Evolutionary conservation across 2,329 filamentous ascomycete genomes (phyloP).

Genomic region (Ploettnerulaceae sp.): DNA sequence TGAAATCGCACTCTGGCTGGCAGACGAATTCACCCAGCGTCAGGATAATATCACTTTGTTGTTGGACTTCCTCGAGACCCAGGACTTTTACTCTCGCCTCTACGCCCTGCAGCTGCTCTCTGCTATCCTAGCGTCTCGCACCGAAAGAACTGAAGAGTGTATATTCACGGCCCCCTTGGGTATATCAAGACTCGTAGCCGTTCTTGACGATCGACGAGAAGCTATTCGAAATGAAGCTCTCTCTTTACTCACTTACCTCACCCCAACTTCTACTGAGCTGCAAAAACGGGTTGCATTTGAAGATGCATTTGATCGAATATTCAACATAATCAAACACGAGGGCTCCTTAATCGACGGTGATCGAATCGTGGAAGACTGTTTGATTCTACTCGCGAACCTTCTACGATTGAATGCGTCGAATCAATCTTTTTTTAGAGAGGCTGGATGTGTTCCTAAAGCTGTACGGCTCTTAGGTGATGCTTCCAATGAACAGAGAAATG

Average conservation of each 20-base stretch:
- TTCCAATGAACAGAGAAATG: constrained; percentile 49
- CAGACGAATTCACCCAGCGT: constrained; percentile 95
- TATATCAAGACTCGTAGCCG: constrained; percentile 77
- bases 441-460: constrained; percentile 71
- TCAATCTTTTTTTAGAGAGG: constrained; percentile 89
- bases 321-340: constrained; percentile 75
- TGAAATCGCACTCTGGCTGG: constrained; percentile 92
- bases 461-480: constrained; percentile 61
- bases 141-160: constrained; percentile 91
- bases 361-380: constrained; percentile 84
- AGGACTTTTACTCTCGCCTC: constrained; percentile 84
- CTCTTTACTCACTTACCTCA: constrained; percentile 81
- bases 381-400: constrained; percentile 86
- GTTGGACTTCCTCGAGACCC: constrained; percentile 80
- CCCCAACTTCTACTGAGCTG: constrained; percentile 78
- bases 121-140: constrained; percentile 77
- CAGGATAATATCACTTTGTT: constrained; percentile 95
- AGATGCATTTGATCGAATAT: constrained; percentile 84
- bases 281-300: constrained; percentile 96
- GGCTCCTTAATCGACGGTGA: constrained; percentile 79
- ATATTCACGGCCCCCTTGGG: constrained; percentile 85
- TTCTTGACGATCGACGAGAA: constrained; percentile 80
- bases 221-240: constrained; percentile 85
- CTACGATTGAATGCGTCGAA: constrained; percentile 84
- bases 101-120: constrained; percentile 88